These are phyloP conservation scores for Amphicarpaea edgeworthii DNA, from an alignment of 306 rosid species.

Conservation along the genomic window DNA sequence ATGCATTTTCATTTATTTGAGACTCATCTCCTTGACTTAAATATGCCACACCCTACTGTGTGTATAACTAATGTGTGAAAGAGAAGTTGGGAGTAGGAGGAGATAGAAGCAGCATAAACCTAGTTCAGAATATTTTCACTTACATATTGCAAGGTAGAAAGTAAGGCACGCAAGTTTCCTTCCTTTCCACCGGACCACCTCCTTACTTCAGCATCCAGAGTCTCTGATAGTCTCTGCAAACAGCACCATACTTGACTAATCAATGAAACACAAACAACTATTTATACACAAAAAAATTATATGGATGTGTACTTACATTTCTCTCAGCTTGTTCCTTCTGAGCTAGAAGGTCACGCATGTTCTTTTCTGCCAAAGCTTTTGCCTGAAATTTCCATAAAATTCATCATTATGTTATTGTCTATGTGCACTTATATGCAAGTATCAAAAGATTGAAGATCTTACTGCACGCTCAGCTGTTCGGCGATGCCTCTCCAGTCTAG, in stretches of 20 bases:
- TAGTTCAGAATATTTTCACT: background rate
- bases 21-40: background rate
- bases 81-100: constrained; percentile 15
- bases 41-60: constrained; percentile 1
- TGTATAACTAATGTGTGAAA: background rate
- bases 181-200: constrained; percentile 28
- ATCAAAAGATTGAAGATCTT: constrained; percentile 9
- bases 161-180: constrained; percentile 25
- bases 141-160: constrained; percentile 18
- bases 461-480: constrained; percentile 30
- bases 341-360: constrained; percentile 26
- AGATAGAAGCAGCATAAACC: background rate
- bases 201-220: constrained; percentile 20
- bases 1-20: constrained; percentile 1
- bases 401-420: background rate
- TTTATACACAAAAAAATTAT: background rate
- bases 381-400: constrained; percentile 13
- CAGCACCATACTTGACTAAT: background rate
- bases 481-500: constrained; percentile 25
- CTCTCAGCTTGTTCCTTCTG: constrained; percentile 29
- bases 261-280: constrained; percentile 6
- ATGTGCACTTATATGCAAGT: background rate
- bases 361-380: constrained; percentile 28
- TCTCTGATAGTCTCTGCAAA: constrained; percentile 18
- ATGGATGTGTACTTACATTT: constrained; percentile 5